Evolutionary conservation across 768 basidiomycete species (phyloP), one percentile per base, ranked within the genome.

Genomic region (Chalciporus pseudorubinellus): DNA sequence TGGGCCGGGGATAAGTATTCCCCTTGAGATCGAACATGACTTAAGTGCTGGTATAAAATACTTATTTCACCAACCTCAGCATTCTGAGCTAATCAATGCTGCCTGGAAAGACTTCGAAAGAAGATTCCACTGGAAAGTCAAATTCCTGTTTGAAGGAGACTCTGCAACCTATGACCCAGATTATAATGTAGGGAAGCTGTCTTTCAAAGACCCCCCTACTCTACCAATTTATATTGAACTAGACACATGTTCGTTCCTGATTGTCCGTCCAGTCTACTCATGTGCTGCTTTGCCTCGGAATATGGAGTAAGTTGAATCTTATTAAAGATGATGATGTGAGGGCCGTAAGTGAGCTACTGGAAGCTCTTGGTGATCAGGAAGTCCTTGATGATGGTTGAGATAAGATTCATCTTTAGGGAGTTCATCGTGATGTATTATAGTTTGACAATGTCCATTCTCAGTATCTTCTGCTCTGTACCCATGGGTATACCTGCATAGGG

Each of bases 261-360:
- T 39, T 39, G 18, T 47, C 20, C 11, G 46, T 39, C 4, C 55
- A 63, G 24, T 60, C 60, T 11, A 63, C 56, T 0, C 55, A 51
- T 8, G 57, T 60, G 4, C 55, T 68, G 62, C 65, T 43, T 14
- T 53, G 46, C 28, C 51, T 51, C 14, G 38, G 34, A 4, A 24
- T 31, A n/a, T 52, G 51, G 38, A 62, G 60, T 44, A 28, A 19
- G 3, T 28, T 57, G 21, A 65, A 57, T 9, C 39, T 67, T 4
- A 41, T 70, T 0, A 53, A 59, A n/a, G 50, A 52, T 14, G 34
- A 48, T 3, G 67, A 70, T 45, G 33, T 65, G 9, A 34, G n/a
- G 29, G 45, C 36, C 2, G 42, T 50, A 18, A 16, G 24, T 31
- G 16, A 31, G 0, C 40, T 42, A 28, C 40, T 40, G 6, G 21